A percentile compares a stretch with the other conserved stretches of the same genome.
Evolutionary conservation across 805 yeast species (phyloP).

Genomic region (Nakazawaea ishiwadae): DNA sequence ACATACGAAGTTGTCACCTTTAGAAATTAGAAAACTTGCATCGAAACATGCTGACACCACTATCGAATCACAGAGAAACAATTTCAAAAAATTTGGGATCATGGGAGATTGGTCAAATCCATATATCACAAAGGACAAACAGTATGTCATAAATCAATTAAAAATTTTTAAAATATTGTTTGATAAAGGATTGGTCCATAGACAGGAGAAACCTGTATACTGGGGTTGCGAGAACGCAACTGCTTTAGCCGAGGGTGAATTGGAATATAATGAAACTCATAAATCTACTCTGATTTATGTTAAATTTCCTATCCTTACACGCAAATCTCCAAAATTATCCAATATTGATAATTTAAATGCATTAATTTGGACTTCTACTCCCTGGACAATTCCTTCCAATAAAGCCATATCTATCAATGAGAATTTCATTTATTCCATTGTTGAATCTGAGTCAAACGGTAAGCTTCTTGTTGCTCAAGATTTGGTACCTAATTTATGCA

Average conservation of each 20-base stretch:
- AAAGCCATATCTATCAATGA: conserved; percentile 73
- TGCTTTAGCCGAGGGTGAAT: conserved; percentile 94
- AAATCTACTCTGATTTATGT: conserved; percentile 64
- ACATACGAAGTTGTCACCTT: conserved; percentile 27
- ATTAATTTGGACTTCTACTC: conserved; percentile 95
- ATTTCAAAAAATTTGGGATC: conserved; percentile 68
- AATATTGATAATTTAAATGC: conserved; percentile 22
- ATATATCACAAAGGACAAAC: conserved; percentile 67
- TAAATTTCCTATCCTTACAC: conserved; percentile 50
- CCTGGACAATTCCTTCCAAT: conserved; percentile 94
- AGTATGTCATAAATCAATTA: conserved; percentile 74
- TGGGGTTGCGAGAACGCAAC: conserved; percentile 96
- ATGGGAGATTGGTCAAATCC: conserved; percentile 77
- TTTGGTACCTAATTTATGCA: conserved; percentile 35
- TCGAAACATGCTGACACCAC: conserved; percentile 63
- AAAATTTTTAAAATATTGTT: conserved; percentile 63
- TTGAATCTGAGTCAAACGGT: conserved; percentile 27
- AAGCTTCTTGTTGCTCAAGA: conserved; percentile 54
- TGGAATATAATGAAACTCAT: conserved; percentile 78
- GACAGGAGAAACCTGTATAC: conserved; percentile 93
- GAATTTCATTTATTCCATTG: conserved; percentile 48
- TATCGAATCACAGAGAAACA: conserved; percentile 55
- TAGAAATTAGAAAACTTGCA: conserved; percentile 65
- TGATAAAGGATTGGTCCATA: conserved; percentile 59
- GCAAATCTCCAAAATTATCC: conserved; percentile 7